Base-by-base conservation (phyloP, 2,329 filamentous ascomycete genomes). In the Penicillium italicum region DNA sequence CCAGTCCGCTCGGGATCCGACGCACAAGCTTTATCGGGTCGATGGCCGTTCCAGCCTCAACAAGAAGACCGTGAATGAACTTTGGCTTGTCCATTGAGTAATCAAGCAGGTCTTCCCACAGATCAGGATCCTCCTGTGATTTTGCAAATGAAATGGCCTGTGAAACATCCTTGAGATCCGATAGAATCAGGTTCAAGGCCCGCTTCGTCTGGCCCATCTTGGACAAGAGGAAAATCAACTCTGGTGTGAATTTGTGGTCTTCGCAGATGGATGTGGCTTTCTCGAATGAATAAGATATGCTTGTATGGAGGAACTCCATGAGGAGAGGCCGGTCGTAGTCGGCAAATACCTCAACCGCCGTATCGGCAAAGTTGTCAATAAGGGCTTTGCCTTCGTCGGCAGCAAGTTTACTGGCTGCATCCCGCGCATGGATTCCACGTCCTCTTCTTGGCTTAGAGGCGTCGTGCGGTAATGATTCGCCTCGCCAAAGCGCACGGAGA, bases 11-110 rank as follows among this genome's bases (percentile, higher is more conserved):
- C 0, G 94, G 94, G 28, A 99, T 99, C 5, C 92, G 85, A 14
- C 89, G 83, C 6, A 99, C 90, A 4, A 99, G 83, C 16, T 88
- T 89, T 59, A 97, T 93, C 0, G 94, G 94, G 67, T 97, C 87
- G 67, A 99, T 94, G 1, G 91, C 85, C 0, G 92, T 97, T 34
- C 94, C 94, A 1, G 96, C 93, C 75, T 97, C 91, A 67, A 96
- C 91, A 0, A 99, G 83, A 4, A 99, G 79, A 0, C 90, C 92
- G 12, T 90, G 87, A 63, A 99, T 97, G 75, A 99, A 99, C 38
- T 85, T 85, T 0, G 94, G 94, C 69, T 97, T 96, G 75, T 97
- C 91, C 94, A 99, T 97, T 58, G 89, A 93, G 73, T 97, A 97
- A 64, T 93, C 86, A 6, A 99, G 83, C 8, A 99, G 80, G 67